Evolutionary conservation across 2,329 filamentous ascomycete genomes (phyloP).

Genomic region (Cladophialophora yegresii): DNA sequence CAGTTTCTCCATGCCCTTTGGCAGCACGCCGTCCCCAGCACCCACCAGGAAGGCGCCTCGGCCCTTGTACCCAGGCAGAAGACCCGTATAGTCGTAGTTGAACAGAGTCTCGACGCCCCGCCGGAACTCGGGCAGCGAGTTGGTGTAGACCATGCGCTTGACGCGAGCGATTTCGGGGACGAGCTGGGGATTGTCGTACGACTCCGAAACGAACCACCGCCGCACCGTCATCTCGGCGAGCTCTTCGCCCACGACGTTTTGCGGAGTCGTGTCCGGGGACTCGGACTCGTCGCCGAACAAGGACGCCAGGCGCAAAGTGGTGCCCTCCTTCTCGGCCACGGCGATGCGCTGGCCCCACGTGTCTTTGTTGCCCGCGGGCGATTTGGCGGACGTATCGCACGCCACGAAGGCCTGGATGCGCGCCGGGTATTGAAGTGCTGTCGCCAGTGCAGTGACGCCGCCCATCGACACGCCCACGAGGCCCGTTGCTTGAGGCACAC

Average conservation of each 20-base stretch:
- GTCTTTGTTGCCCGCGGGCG: slow-evolving; percentile 71
- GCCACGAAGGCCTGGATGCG: slow-evolving; percentile 65
- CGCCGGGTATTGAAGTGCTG: slow-evolving; percentile 64
- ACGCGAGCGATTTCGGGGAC: slow-evolving; percentile 60
- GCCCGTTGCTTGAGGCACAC: slow-evolving; percentile 65
- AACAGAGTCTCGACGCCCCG: slow-evolving; percentile 18
- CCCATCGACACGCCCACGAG: slow-evolving; percentile 79
- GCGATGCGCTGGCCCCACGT: slow-evolving; percentile 78
- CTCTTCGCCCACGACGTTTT: slow-evolving; percentile 60
- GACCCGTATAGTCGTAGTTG: slow-evolving; percentile 22
- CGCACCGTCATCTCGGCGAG: slow-evolving; percentile 71
- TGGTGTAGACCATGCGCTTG: slow-evolving; percentile 67
- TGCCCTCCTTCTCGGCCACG: slow-evolving; percentile 61
- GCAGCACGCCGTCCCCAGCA: slow-evolving; percentile 67
- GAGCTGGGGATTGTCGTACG: slow-evolving; percentile 57
- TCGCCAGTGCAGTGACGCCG: slow-evolving; percentile 76
- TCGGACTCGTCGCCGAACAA: slow-evolving; percentile 25
- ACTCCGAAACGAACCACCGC: slow-evolving; percentile 69
- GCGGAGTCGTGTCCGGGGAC: slow-evolving; percentile 46
- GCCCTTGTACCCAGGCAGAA: slow-evolving; percentile 16
- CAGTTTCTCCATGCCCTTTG: slow-evolving; percentile 65
- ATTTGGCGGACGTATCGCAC: slow-evolving; percentile 76
- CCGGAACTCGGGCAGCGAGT: slow-evolving; percentile 68
- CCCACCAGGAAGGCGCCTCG: slow-evolving; percentile 21
- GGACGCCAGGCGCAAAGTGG: slow-evolving; percentile 29